These are phyloP conservation scores for Ophiostoma triangulosporum DNA, from an alignment of 2,329 filamentous ascomycete species.

Conservation along the genomic window DNA sequence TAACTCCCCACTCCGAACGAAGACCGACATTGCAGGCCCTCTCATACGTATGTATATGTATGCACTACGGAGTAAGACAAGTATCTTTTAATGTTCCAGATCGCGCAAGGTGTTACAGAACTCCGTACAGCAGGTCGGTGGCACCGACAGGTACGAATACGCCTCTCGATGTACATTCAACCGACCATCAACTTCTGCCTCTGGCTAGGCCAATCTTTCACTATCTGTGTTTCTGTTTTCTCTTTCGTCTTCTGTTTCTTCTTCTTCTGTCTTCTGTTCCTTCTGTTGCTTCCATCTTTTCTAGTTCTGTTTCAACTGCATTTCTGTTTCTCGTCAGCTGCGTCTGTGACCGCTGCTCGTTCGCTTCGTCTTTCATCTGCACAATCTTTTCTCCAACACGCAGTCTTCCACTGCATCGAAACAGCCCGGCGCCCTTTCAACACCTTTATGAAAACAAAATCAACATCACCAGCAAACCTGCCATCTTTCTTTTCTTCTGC, in stretches of 20 bases:
- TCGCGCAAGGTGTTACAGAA: too few species aligned
- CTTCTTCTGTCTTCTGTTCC: neutral
- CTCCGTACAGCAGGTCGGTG: too few species aligned
- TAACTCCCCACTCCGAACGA: too few species aligned
- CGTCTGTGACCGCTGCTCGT: slow-evolving; percentile 1
- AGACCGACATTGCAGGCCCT: neutral
- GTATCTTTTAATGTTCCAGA: too few species aligned
- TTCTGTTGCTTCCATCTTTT: neutral
- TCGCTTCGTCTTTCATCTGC: neutral
- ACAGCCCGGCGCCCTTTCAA: neutral
- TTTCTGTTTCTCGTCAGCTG: neutral
- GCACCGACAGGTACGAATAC: too few species aligned
- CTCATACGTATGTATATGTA: too few species aligned
- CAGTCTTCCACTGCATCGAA: neutral
- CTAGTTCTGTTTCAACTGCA: neutral
- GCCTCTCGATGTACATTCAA: too few species aligned
- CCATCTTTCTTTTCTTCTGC: neutral
- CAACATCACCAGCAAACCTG: neutral
- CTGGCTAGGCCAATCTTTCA: neutral
- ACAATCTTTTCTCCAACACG: neutral
- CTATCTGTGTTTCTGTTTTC: neutral
- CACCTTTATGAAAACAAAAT: neutral
- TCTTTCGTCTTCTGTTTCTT: neutral
- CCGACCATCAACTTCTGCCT: neutral
- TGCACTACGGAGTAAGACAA: too few species aligned